These are phyloP conservation scores for Ophiostoma ulmi DNA, from an alignment of 2,329 filamentous ascomycete genomes.

Conservation along the genomic window DNA sequence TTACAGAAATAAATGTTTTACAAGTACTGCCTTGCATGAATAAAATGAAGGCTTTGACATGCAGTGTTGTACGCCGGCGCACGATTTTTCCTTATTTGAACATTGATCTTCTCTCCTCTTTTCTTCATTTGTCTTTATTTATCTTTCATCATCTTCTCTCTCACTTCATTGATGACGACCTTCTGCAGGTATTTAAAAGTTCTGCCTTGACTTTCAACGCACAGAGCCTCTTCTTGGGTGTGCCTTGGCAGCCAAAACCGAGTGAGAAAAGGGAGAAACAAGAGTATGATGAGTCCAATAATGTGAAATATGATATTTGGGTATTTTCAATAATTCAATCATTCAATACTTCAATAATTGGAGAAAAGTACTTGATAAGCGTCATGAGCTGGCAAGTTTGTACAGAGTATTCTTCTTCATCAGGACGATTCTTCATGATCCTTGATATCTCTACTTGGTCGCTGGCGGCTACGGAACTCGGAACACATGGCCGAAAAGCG, in stretches of 20 bases:
- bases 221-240: conserved; percentile 12
- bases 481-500: background rate
- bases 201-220: background rate
- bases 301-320: background rate
- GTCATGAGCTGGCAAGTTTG: background rate
- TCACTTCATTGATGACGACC: background rate
- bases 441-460: background rate
- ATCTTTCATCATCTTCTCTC: background rate
- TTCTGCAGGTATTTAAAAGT: background rate
- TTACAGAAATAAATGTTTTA: background rate
- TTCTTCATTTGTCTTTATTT: background rate
- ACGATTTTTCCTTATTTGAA: background rate
- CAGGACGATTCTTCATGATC: background rate
- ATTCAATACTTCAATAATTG: background rate
- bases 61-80: background rate
- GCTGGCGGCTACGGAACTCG: background rate
- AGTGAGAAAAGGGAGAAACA: conserved; percentile 9
- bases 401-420: background rate
- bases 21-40: background rate
- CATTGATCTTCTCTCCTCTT: background rate
- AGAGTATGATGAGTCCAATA: background rate
- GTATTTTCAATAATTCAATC: background rate
- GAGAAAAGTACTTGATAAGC: background rate
- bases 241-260: background rate
- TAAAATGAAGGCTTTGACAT: background rate